A percentile compares a stretch with the other conserved stretches of the same genome.
Conservation (phyloP, 345 rosid genomes). For the Moringa oleifera region DNA sequence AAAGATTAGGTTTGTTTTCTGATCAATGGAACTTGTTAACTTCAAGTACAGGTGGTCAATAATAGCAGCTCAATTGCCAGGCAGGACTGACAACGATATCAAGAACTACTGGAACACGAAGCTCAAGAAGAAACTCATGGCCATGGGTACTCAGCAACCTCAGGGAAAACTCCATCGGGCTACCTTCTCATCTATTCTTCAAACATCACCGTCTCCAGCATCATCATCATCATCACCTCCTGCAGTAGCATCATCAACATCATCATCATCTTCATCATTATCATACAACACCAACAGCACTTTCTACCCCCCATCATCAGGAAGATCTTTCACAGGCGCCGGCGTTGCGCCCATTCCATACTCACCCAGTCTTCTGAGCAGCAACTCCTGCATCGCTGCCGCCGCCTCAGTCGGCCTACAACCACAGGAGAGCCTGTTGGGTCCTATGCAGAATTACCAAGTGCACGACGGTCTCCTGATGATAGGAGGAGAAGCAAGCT, state of each 20-base stretch:
- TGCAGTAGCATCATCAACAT: constrained; percentile 22
- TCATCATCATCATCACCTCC: constrained; percentile 26
- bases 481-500: constrained; percentile 41
- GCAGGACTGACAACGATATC: constrained; percentile 89
- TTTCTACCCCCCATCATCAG: constrained; percentile 17
- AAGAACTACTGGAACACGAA: constrained; percentile 95
- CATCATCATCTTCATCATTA: constrained; percentile 17
- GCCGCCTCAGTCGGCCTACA: constrained; percentile 20
- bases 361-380: constrained; percentile 22
- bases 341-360: constrained; percentile 21
- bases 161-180: constrained; percentile 18
- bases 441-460: constrained; percentile 24
- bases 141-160: constrained; percentile 12
- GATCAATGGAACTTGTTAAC: constrained; percentile 6
- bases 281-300: constrained; percentile 26
- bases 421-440: constrained; percentile 24
- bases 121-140: constrained; percentile 77
- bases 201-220: constrained; percentile 24
- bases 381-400: constrained; percentile 26
- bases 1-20: too few species aligned
- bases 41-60: constrained; percentile 62
- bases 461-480: constrained; percentile 22
- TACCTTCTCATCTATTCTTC: constrained; percentile 28
- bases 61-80: constrained; percentile 83
- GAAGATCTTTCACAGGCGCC: constrained; percentile 18